Evolutionary conservation across 805 yeast species (phyloP).

Genomic region (Candida lessepsii): DNA sequence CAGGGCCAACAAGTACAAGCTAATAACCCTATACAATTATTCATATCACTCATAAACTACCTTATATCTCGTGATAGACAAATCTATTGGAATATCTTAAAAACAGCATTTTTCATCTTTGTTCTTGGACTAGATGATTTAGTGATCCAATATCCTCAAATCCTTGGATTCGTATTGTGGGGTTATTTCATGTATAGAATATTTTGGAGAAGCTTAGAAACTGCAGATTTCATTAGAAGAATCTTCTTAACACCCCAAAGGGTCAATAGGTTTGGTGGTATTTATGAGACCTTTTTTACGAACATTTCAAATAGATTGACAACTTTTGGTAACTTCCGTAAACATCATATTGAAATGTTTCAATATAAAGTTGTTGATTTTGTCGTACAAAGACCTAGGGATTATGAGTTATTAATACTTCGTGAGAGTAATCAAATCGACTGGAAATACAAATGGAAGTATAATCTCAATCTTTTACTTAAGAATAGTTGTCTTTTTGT

Average conservation of each 20-base stretch:
- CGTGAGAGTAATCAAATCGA: slow-evolving; percentile 1
- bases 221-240: slow-evolving; percentile 14
- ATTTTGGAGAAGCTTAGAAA: slow-evolving; percentile 13
- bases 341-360: neutral
- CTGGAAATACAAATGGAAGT: neutral
- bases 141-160: neutral
- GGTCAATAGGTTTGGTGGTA: slow-evolving; percentile 1
- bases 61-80: neutral
- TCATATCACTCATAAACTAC: no score
- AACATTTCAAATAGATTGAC: neutral
- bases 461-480: slow-evolving; percentile 17
- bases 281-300: neutral
- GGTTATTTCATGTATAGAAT: slow-evolving; percentile 9
- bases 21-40: no score
- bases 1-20: no score
- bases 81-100: slow-evolving; percentile 5
- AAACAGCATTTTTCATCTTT: slow-evolving; percentile 11
- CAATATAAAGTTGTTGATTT: slow-evolving; percentile 6
- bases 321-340: neutral
- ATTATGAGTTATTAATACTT: slow-evolving; percentile 18
- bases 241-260: slow-evolving; percentile 7
- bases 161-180: neutral
- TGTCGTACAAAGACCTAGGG: slow-evolving; percentile 22
- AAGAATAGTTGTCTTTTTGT: slow-evolving; percentile 19
- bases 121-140: slow-evolving; percentile 12